Conservation (phyloP, 495 filamentous ascomycete genomes). For the Astrothelium macrocarpum region DNA sequence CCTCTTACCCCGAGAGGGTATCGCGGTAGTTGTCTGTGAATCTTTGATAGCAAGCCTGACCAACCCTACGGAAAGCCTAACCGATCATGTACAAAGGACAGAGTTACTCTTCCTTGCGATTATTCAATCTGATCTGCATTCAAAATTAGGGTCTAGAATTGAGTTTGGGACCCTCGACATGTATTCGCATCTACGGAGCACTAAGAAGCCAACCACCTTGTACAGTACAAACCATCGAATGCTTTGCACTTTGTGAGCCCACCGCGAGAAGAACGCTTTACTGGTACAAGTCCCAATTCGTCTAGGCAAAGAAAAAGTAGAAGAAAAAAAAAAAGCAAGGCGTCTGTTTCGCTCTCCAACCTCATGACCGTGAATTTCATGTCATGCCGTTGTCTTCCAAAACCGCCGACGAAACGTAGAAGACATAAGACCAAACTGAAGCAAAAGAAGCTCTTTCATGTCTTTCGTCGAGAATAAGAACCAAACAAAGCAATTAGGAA, state of each 20-base stretch:
- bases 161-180: neutral
- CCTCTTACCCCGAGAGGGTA: neutral
- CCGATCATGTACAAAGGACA: neutral
- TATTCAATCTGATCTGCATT: neutral
- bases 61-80: neutral
- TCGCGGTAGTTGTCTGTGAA: neutral
- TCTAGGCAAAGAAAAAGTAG: neutral
- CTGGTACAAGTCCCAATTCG: neutral
- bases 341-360: neutral
- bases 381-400: neutral
- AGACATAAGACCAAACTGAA: neutral
- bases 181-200: neutral
- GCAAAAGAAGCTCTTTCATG: neutral
- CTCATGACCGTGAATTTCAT: neutral
- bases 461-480: neutral
- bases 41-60: neutral
- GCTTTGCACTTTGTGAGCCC: neutral
- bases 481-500: neutral
- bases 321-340: neutral
- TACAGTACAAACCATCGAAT: neutral
- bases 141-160: neutral
- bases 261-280: neutral
- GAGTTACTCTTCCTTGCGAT: neutral
- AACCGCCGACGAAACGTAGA: neutral
- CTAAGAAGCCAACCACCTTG: neutral